phyloP scores from a whole-genome alignment of 2,329 filamentous ascomycete genomes.

The Diaporthe nobilis region DNA sequence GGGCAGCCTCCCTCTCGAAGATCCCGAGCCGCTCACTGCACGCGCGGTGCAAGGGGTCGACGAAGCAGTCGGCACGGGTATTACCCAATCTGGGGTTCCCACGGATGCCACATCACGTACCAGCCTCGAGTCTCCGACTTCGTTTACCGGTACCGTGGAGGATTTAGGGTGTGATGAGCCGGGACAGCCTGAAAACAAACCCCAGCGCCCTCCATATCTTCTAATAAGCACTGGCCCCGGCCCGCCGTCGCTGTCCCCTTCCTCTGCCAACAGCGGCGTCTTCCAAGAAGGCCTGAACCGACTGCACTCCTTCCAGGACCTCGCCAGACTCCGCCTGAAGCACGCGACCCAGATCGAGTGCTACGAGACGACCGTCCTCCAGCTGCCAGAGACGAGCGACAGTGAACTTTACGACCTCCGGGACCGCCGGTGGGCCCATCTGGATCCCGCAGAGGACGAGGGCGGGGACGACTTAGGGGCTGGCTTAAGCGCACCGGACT shows the following conservation, averaged over 20 bases:
- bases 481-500: slow-evolving; percentile 5
- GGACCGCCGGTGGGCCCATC: slow-evolving; percentile 32
- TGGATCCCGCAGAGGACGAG: slow-evolving; percentile 7
- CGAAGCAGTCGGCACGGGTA: slow-evolving; percentile 31
- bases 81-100: slow-evolving; percentile 9
- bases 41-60: slow-evolving; percentile 15
- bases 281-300: slow-evolving; percentile 28
- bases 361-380: slow-evolving; percentile 10
- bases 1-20: background rate
- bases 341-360: slow-evolving; percentile 19
- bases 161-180: slow-evolving; percentile 25
- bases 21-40: slow-evolving; percentile 23
- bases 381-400: slow-evolving; percentile 12
- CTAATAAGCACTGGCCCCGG: slow-evolving; percentile 28
- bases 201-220: slow-evolving; percentile 39
- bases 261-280: slow-evolving; percentile 16
- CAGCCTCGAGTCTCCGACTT: slow-evolving; percentile 15
- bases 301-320: slow-evolving; percentile 29
- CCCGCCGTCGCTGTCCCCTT: slow-evolving; percentile 36
- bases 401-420: slow-evolving; percentile 14
- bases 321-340: slow-evolving; percentile 30
- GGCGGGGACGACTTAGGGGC: slow-evolving; percentile 32
- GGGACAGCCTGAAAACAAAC: slow-evolving; percentile 24
- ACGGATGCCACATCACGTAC: slow-evolving; percentile 38
- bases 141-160: slow-evolving; percentile 31